Evolutionary conservation across 768 basidiomycete genomes (phyloP).

Genomic region (Hypholoma fasciculare): DNA sequence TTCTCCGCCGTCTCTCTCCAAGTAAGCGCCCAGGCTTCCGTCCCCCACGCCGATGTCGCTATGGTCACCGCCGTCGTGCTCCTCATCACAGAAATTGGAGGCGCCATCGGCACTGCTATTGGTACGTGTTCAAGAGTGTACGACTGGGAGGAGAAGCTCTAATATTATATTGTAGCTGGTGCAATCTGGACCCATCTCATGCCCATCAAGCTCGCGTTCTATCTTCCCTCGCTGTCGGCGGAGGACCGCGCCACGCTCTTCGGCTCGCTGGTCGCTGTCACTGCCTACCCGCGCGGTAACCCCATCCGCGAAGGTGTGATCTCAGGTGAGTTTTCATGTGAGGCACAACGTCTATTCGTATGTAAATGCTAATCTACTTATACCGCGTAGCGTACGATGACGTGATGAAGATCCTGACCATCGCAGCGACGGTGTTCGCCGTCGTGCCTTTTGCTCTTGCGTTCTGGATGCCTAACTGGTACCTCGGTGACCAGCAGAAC

Average conservation of each 20-base stretch:
- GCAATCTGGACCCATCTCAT: constrained; percentile 67
- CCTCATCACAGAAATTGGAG: constrained; percentile 70
- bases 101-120: constrained; percentile 60
- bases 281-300: constrained; percentile 45
- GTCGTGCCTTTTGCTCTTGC: constrained; percentile 60
- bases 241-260: constrained; percentile 47
- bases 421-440: constrained; percentile 51
- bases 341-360: constrained; percentile 9
- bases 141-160: background rate
- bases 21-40: constrained; percentile 66
- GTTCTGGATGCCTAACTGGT: constrained; percentile 64
- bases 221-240: constrained; percentile 52
- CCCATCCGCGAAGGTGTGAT: constrained; percentile 69
- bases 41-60: constrained; percentile 64
- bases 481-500: constrained; percentile 71
- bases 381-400: constrained; percentile 46
- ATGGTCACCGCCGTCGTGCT: constrained; percentile 67
- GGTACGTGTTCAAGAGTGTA: constrained; percentile 29
- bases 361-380: background rate
- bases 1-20: constrained; percentile 58
- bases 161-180: constrained; percentile 38
- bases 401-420: constrained; percentile 57
- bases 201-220: constrained; percentile 56
- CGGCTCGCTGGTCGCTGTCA: constrained; percentile 53
- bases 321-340: constrained; percentile 34